phyloP scores from a whole-genome alignment of 306 rosid genomes.

The Quercus rubra region DNA sequence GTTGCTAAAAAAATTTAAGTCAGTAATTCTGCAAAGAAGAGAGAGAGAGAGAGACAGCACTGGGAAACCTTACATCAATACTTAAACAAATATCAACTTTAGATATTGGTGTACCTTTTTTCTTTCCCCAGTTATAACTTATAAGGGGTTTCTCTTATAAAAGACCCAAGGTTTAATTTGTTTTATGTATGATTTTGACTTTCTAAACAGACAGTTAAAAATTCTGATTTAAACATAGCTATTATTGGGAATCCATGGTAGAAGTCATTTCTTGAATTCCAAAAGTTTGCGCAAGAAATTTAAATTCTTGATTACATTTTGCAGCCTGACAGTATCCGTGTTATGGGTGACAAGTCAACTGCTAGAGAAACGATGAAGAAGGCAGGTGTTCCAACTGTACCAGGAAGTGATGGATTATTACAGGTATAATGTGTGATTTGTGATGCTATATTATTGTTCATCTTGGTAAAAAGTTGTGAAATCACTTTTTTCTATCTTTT shows the following conservation, averaged over 20 bases:
- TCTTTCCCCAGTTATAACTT: no score
- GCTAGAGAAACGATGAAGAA: conserved; percentile 93
- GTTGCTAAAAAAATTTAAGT: no score
- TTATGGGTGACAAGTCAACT: conserved; percentile 97
- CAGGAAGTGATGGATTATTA: conserved; percentile 78
- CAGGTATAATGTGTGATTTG: conserved; percentile 52
- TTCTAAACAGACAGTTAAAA: background rate
- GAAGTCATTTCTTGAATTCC: conserved; percentile 6
- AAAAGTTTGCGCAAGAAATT: conserved; percentile 13
- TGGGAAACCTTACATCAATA: background rate
- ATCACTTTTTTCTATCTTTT: conserved; percentile 17
- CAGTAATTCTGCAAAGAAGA: background rate
- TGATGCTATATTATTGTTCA: conserved; percentile 19
- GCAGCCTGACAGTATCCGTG: conserved; percentile 91
- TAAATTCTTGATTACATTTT: conserved; percentile 28
- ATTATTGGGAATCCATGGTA: background rate
- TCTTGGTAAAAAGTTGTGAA: background rate
- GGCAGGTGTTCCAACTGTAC: conserved; percentile 82
- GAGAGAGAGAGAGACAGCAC: background rate
- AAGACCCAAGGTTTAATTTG: background rate
- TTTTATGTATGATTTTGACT: background rate
- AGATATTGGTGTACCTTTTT: no score
- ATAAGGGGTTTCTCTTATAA: background rate
- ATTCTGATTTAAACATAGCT: background rate
- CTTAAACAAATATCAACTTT: background rate